Evolutionary conservation across 345 rosid species (phyloP).

Genomic region (Melaleuca quinquenervia): DNA sequence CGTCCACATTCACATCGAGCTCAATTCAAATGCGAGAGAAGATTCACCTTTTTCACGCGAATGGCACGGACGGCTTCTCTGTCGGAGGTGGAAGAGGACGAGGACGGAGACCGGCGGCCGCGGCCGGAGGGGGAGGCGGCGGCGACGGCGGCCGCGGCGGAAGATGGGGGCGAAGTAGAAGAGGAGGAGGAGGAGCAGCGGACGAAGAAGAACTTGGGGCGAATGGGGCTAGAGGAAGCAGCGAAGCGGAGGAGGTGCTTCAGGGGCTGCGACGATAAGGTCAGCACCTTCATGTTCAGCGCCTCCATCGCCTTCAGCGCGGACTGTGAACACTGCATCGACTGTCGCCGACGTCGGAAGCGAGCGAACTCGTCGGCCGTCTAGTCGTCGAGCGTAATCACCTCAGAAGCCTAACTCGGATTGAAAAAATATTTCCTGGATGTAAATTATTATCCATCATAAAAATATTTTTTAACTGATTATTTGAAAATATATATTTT

Average conservation of each 20-base stretch:
- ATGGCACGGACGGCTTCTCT: constrained; percentile 83
- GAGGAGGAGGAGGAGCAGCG: constrained; percentile 31
- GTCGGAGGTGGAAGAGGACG: constrained; percentile 67
- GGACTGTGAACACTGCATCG: background rate
- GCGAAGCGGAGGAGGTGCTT: constrained; percentile 37
- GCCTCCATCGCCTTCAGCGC: constrained; percentile 51
- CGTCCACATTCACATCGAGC: background rate
- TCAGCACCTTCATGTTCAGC: constrained; percentile 37
- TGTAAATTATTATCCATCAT: no score
- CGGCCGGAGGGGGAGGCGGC: constrained; percentile 26
- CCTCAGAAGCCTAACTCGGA: no score
- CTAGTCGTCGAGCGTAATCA: background rate
- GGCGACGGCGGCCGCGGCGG: constrained; percentile 25
- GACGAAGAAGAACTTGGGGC: constrained; percentile 10
- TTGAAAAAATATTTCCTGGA: no score
- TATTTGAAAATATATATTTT: no score
- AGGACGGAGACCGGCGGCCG: constrained; percentile 36
- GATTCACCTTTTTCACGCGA: constrained; percentile 64
- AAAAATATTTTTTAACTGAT: no score
- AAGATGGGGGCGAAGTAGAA: constrained; percentile 6
- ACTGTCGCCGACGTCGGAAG: background rate
- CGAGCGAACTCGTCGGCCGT: background rate
- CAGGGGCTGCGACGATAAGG: constrained; percentile 48
- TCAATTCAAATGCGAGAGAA: background rate
- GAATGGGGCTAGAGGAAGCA: constrained; percentile 12